Percentiles rank a stretch among this genome's conserved stretches.
Conservation (phyloP, 192 early-diverging fungal species). For the Entrophospora sp. region DNA sequence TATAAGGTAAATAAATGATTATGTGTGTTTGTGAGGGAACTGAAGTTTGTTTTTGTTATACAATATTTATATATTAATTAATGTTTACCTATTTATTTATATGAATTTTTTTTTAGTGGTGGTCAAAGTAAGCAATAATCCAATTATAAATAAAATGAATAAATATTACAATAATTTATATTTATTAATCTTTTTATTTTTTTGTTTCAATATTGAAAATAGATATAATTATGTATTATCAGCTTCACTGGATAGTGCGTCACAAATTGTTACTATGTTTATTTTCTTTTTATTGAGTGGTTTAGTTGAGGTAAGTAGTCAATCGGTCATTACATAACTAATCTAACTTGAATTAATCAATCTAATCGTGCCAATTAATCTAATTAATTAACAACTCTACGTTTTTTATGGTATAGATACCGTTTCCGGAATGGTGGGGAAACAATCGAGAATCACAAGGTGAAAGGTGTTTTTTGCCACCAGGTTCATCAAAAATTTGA, state of each 20-base stretch:
- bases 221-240: conserved; percentile 66
- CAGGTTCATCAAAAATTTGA: too few relatives aligned
- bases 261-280: conserved; percentile 34
- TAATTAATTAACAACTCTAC: too few relatives aligned
- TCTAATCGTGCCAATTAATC: too few relatives aligned
- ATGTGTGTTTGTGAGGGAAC: neutral
- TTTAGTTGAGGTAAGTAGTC: conserved; percentile 22
- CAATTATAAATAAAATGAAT: neutral
- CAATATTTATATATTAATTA: neutral
- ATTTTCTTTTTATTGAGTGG: conserved; percentile 46
- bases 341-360: too few relatives aligned
- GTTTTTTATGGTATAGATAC: too few relatives aligned
- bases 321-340: too few relatives aligned
- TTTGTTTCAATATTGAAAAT: conserved; percentile 39
- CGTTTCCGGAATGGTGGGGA: too few relatives aligned
- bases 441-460: too few relatives aligned
- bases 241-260: conserved; percentile 55
- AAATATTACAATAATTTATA: neutral
- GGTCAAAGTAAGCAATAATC: conserved; percentile 13
- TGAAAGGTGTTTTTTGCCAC: too few relatives aligned
- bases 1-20: neutral
- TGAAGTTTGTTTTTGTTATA: neutral
- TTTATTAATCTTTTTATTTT: neutral
- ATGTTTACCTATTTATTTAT: neutral
- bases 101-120: neutral